These are phyloP conservation scores for Yarrowia hollandica DNA, from an alignment of 805 yeast genomes.

Conservation along the genomic window DNA sequence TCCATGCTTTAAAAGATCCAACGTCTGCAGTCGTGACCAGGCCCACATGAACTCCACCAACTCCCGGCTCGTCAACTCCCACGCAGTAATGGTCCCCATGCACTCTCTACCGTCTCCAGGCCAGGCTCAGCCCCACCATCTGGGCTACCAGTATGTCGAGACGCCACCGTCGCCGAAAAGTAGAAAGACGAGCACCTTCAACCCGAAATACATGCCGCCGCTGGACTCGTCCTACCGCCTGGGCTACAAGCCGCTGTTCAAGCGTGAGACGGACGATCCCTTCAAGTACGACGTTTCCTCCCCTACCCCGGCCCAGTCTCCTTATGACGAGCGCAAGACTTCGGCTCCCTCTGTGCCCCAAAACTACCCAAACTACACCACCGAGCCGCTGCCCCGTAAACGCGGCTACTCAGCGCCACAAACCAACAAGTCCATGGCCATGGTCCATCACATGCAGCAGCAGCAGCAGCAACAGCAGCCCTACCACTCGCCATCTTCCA, in stretches of 20 bases:
- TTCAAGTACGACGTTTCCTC: constrained; percentile 12
- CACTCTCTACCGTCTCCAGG: constrained; percentile 27
- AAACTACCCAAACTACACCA: constrained; percentile 3
- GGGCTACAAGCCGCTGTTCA: constrained; percentile 25
- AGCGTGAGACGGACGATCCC: background rate
- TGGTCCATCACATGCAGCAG: background rate
- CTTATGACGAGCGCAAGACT: constrained; percentile 1
- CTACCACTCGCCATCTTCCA: no score
- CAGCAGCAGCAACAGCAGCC: no score
- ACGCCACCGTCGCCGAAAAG: constrained; percentile 16
- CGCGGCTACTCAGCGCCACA: constrained; percentile 3
- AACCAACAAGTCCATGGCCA: constrained; percentile 4
- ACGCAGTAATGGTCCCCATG: constrained; percentile 14
- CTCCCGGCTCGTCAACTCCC: background rate
- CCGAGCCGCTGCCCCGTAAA: constrained; percentile 12
- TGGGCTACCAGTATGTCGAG: constrained; percentile 14
- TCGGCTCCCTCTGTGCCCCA: background rate
- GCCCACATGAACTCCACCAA: background rate
- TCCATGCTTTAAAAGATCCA: constrained; percentile 16
- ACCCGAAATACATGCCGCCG: constrained; percentile 26
- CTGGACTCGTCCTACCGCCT: constrained; percentile 7
- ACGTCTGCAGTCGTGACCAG: background rate
- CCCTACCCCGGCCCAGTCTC: constrained; percentile 13
- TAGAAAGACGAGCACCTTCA: background rate
- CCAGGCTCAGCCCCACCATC: background rate